Conservation (phyloP, 352 stramenopile species). For the Poterioochromonas sp. region DNA sequence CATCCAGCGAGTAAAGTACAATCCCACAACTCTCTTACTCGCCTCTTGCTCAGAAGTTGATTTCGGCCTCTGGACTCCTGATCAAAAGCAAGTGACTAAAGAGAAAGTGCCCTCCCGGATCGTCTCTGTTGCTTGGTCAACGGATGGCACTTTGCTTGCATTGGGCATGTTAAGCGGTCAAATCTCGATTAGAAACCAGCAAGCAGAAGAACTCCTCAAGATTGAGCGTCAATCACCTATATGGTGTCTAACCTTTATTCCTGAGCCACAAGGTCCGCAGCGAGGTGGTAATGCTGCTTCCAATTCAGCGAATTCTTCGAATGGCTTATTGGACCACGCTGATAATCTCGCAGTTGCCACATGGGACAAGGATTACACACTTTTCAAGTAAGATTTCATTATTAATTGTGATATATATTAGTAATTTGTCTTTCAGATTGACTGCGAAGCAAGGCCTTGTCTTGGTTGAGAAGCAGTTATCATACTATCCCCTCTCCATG, state of each 20-base stretch:
- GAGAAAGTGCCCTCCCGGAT: conserved; percentile 83
- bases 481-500: conserved; percentile 80
- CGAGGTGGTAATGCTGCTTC: neutral
- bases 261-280: neutral
- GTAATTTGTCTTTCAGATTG: conserved; percentile 34
- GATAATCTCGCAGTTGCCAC: conserved; percentile 71
- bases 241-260: conserved; percentile 42
- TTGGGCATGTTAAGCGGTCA: conserved; percentile 78
- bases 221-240: conserved; percentile 59
- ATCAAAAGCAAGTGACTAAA: conserved; percentile 84
- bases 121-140: conserved; percentile 74
- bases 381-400: conserved; percentile 54
- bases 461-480: conserved; percentile 46
- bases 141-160: conserved; percentile 76
- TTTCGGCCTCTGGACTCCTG: conserved; percentile 82
- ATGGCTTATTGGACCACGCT: conserved; percentile 27
- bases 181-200: conserved; percentile 77
- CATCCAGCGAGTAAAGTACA: conserved; percentile 78
- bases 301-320: neutral
- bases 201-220: conserved; percentile 73
- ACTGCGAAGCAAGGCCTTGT: conserved; percentile 49
- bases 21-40: conserved; percentile 71
- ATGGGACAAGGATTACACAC: conserved; percentile 82
- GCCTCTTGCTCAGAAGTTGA: conserved; percentile 69
- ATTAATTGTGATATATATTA: neutral